Percentiles rank a stretch among this genome's conserved stretches.
Conservation (phyloP, 345 rosid genomes). For the Hirschfeldia incana region DNA sequence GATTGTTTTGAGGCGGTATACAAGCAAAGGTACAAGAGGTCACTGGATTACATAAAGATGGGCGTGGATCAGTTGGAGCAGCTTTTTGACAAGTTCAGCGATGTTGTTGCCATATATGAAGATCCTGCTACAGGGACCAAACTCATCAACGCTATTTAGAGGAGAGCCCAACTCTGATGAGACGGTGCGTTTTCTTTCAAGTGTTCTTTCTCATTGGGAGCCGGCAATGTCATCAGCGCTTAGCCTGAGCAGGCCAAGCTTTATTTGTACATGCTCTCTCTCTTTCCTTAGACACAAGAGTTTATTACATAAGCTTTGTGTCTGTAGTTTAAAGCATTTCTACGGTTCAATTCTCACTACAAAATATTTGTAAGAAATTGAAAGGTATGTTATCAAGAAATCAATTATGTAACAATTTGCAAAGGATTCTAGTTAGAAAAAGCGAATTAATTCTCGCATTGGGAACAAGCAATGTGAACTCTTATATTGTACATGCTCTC, state of each 20-base stretch:
- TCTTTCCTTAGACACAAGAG: not conserved
- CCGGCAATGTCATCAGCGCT: not conserved
- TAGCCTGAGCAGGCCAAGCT: constrained; percentile 1
- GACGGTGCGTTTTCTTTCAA: not conserved
- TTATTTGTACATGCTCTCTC: constrained; percentile 27
- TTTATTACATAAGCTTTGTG: not conserved
- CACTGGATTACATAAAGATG: constrained; percentile 50
- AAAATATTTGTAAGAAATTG: not conserved
- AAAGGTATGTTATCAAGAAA: not conserved
- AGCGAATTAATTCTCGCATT: not conserved
- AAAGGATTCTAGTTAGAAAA: not conserved
- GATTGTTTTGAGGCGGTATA: constrained; percentile 82
- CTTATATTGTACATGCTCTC: no score
- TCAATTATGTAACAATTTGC: not conserved
- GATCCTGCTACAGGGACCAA: constrained; percentile 61
- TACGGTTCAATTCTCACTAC: not conserved
- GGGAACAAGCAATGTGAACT: no score
- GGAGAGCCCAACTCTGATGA: not conserved
- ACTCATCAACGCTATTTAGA: constrained; percentile 45
- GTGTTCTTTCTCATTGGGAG: not conserved
- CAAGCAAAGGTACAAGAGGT: constrained; percentile 78
- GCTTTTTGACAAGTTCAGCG: constrained; percentile 63
- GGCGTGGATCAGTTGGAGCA: constrained; percentile 78
- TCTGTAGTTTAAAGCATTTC: not conserved
- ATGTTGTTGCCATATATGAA: constrained; percentile 66